phyloP scores from a whole-genome alignment of 306 rosid species.

The Pueraria montana region DNA sequence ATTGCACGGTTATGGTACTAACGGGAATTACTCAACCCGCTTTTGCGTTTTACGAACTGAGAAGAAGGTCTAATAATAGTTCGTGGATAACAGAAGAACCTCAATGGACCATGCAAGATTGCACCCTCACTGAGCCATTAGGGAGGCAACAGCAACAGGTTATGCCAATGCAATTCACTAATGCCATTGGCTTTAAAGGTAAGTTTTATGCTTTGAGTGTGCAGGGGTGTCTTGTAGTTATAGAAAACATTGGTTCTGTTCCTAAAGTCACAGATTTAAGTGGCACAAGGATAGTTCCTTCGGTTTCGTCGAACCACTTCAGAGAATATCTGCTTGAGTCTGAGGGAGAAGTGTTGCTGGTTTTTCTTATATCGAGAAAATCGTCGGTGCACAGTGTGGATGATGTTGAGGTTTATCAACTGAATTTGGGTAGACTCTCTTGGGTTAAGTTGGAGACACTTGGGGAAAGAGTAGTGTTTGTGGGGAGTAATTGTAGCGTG shows the following conservation, averaged over 20 bases:
- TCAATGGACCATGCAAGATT: slow-evolving; percentile 43
- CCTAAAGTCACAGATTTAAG: neutral
- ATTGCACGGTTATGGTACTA: slow-evolving; percentile 8
- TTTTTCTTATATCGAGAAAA: slow-evolving; percentile 35
- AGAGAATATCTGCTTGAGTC: slow-evolving; percentile 47
- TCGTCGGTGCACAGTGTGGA: slow-evolving; percentile 34
- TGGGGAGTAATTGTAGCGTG: slow-evolving; percentile 40
- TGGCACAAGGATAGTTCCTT: slow-evolving; percentile 32
- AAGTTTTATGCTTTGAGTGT: slow-evolving; percentile 37
- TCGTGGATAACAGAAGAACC: neutral
- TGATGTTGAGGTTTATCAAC: slow-evolving; percentile 41
- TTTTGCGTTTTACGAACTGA: slow-evolving; percentile 23
- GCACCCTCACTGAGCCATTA: slow-evolving; percentile 16
- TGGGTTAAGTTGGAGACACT: slow-evolving; percentile 30
- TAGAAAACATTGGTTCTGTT: slow-evolving; percentile 12
- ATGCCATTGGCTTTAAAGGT: slow-evolving; percentile 41
- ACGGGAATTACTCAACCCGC: slow-evolving; percentile 42
- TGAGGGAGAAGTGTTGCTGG: slow-evolving; percentile 42
- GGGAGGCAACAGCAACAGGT: neutral
- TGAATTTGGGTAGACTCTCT: slow-evolving; percentile 16
- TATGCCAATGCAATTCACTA: slow-evolving; percentile 44
- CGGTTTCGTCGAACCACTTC: slow-evolving; percentile 41
- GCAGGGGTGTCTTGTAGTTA: slow-evolving; percentile 19
- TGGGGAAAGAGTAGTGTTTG: slow-evolving; percentile 36
- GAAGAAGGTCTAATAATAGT: neutral